Percentiles rank a stretch among this genome's conserved stretches.
Conservation (phyloP, 1,284 basidiomycete species). For the Puccinia brachypodii region DNA sequence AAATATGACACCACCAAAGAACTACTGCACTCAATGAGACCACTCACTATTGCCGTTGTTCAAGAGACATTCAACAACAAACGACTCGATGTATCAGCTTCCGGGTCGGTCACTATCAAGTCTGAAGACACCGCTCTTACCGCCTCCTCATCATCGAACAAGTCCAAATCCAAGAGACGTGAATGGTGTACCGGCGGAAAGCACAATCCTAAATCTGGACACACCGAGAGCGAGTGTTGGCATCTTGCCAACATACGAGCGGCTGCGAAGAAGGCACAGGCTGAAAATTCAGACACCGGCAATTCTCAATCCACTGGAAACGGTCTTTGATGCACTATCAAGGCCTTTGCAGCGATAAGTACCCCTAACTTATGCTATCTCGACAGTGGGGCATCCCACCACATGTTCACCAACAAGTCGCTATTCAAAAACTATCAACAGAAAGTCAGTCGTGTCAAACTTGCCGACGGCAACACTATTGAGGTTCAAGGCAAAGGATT, state of each 20-base stretch:
- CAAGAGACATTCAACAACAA: background rate
- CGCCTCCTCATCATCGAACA: background rate
- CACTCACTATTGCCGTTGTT: background rate
- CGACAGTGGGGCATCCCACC: slow-evolving; percentile 9
- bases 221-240: background rate
- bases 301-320: background rate
- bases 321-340: background rate
- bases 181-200: background rate
- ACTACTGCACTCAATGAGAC: background rate
- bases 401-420: background rate
- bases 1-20: background rate
- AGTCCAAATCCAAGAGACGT: background rate
- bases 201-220: background rate
- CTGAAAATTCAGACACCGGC: background rate
- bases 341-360: background rate
- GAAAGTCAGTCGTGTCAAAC: background rate
- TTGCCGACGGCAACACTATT: background rate
- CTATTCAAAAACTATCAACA: background rate
- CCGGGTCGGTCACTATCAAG: background rate
- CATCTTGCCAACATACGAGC: background rate
- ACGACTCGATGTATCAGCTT: background rate
- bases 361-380: background rate
- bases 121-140: background rate
- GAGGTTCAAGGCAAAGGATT: background rate
- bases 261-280: background rate